Base-by-base conservation (phyloP, 2,329 filamentous ascomycete species). In the Chrysosporium keratinophilum region DNA sequence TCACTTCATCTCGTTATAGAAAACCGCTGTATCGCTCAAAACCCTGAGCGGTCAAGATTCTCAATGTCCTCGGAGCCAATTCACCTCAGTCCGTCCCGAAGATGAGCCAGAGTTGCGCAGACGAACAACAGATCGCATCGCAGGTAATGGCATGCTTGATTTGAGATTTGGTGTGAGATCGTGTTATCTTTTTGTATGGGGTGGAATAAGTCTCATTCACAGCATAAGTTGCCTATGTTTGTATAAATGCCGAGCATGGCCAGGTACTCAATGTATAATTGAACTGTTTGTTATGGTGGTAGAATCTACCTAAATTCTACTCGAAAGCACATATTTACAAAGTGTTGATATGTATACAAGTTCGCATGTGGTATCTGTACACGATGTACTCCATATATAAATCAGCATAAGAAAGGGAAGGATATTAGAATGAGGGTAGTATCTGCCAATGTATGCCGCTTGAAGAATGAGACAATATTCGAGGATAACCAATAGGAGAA, bases 91-190 rank as follows among this genome's bases (percentile, higher is more conserved):
- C 71, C 82, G 52, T 80, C 81, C 0, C 74, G 82, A 35, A 65
- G 69, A 54, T 79, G 83, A 51, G 81, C 71, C 2, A 76, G 71
- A 0, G 71, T 84, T 6, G 68, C 70, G 0, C 86, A 0, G 72
- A 85, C 57, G 66, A 1, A 59, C 64, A 0, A 81, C 76, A 0
- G 82, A 83, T 0, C 75, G 83, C 46, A 78, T 87, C 34, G 81
- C 75, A 0, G 83, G 82, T 14, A 76, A 72, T 52, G 83, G 77
- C 1, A 71, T 73, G 0, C 87, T 87, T 61, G 64, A 68, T 9
- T 80, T 84, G 0, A 84, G 81, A 53, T 87, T 87, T 59, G 81
- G 81, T 0, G 74, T 76, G 19, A 83, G 83, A 1, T 72, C 61
- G 5, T 87, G 83, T 60, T n/a, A n/a, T n/a, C n/a, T n/a, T n/a